These are phyloP conservation scores for Rhynchosporium agropyri DNA, from an alignment of 2,329 filamentous ascomycete species.

Conservation along the genomic window DNA sequence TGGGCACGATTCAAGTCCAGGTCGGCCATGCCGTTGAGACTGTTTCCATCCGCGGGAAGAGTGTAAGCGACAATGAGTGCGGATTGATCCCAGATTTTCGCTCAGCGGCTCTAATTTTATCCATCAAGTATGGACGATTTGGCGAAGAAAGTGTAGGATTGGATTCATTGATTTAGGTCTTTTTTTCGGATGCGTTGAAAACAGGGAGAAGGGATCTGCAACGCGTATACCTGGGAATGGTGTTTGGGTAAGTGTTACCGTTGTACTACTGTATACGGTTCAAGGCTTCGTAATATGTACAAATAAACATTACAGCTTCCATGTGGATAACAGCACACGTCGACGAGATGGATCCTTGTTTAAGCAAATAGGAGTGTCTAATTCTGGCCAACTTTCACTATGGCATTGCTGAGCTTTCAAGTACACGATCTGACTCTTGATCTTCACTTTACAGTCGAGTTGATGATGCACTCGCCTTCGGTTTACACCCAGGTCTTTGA, in stretches of 20 bases:
- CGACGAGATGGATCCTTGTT: neutral
- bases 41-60: neutral
- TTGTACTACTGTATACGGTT: neutral
- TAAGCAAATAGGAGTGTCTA: neutral
- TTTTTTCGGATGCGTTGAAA: neutral
- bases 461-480: no score
- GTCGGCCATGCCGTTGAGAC: conserved; percentile 7
- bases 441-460: no score
- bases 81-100: neutral
- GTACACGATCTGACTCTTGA: no score
- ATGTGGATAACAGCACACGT: neutral
- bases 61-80: neutral
- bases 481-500: no score
- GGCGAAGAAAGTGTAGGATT: neutral
- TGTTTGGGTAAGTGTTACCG: neutral
- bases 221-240: conserved; percentile 7
- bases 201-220: neutral
- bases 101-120: neutral
- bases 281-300: neutral
- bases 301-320: neutral
- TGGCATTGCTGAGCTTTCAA: no score
- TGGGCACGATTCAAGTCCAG: neutral
- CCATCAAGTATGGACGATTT: neutral
- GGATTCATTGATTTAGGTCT: neutral
- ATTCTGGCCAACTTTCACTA: no score